Percentiles rank a stretch among this genome's conserved stretches.
Evolutionary conservation across 176 grass and related monocot genomes (phyloP).

Genomic region (Hordeum marinum): DNA sequence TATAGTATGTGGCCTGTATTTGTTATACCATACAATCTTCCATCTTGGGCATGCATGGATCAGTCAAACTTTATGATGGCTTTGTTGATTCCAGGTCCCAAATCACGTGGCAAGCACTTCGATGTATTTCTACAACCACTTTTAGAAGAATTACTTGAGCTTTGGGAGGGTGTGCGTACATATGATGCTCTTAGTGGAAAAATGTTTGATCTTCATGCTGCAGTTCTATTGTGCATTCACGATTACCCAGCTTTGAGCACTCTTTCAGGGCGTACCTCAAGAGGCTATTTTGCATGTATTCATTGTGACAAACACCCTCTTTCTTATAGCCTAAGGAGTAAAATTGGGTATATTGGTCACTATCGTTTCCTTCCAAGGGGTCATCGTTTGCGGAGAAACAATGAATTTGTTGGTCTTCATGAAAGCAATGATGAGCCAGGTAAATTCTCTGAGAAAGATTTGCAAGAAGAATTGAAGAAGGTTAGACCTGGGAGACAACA

Average conservation of each 20-base stretch:
- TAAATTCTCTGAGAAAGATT: not conserved
- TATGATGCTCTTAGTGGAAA: not conserved
- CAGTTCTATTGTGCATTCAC: not conserved
- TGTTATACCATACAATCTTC: not conserved
- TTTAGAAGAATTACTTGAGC: not conserved
- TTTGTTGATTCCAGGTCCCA: not conserved
- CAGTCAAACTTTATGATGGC: not conserved
- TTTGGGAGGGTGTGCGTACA: not conserved
- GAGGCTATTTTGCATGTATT: conserved; percentile 5
- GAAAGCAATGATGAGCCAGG: not conserved
- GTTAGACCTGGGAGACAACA: not conserved
- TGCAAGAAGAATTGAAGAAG: not conserved
- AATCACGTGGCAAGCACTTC: not conserved
- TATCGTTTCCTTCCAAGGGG: not conserved
- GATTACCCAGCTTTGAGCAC: not conserved
- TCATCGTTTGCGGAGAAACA: not conserved
- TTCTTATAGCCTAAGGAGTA: not conserved
- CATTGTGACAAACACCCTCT: conserved; percentile 5
- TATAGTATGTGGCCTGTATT: not conserved
- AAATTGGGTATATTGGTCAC: conserved; percentile 24
- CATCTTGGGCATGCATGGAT: not conserved
- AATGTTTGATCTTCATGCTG: not conserved
- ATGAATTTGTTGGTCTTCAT: not conserved
- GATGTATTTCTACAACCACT: not conserved
- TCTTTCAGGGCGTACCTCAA: conserved; percentile 13